phyloP scores from a whole-genome alignment of 2,329 filamentous ascomycete species.

The Alternaria hordeiaustralica region DNA sequence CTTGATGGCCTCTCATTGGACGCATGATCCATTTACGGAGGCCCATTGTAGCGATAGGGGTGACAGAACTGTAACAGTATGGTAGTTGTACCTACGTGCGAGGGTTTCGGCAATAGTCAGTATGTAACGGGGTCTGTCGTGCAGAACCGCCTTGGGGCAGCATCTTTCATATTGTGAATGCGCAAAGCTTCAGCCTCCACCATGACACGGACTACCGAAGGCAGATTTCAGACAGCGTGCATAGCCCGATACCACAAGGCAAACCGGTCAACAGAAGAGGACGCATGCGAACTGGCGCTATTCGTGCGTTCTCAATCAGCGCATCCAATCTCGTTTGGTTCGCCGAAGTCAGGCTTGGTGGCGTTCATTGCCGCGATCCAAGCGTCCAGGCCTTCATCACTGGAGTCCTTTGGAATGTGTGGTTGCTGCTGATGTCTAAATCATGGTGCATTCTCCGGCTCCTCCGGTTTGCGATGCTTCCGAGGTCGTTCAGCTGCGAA shows the following conservation, averaged over 20 bases:
- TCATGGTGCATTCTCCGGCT: neutral
- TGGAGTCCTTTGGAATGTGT: neutral
- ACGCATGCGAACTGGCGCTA: neutral
- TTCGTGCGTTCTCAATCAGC: neutral
- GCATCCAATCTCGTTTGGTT: neutral
- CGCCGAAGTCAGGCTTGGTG: slow-evolving; percentile 14
- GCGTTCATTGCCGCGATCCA: slow-evolving; percentile 4
- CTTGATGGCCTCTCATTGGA: slow-evolving; percentile 36
- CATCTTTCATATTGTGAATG: slow-evolving; percentile 19
- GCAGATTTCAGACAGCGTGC: slow-evolving; percentile 1
- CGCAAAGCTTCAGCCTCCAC: slow-evolving; percentile 28
- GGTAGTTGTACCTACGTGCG: neutral
- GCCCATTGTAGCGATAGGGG: slow-evolving; percentile 23
- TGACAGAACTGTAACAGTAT: neutral
- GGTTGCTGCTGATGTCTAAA: slow-evolving; percentile 1
- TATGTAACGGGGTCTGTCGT: slow-evolving; percentile 4
- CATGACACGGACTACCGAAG: neutral
- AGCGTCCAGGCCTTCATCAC: slow-evolving; percentile 3
- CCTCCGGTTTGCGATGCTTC: neutral
- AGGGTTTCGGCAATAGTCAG: neutral
- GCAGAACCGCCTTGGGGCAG: slow-evolving; percentile 4
- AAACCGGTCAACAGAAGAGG: slow-evolving; percentile 23
- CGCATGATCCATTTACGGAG: slow-evolving; percentile 41
- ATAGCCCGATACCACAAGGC: slow-evolving; percentile 9
- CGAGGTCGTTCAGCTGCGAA: neutral